Conservation (phyloP, 345 rosid species). For the Schrenkiella parvula region DNA sequence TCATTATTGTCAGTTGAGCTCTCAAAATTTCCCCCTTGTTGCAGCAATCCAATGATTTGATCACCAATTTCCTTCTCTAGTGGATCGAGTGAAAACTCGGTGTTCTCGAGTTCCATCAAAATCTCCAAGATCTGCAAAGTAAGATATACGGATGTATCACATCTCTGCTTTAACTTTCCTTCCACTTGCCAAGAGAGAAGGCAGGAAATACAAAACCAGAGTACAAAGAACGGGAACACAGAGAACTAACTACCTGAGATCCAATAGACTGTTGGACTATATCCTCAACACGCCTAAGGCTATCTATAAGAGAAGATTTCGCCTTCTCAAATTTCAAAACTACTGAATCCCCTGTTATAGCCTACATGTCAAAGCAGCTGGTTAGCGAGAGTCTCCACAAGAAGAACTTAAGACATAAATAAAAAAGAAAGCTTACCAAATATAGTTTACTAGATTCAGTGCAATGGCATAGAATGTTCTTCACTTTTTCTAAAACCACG, state of each 20-base stretch:
- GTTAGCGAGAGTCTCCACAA: not conserved
- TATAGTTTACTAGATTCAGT: constrained; percentile 85
- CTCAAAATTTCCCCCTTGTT: constrained; percentile 81
- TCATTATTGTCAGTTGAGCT: constrained; percentile 58
- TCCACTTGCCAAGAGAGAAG: not conserved
- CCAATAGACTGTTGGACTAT: constrained; percentile 80
- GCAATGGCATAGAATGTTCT: constrained; percentile 75
- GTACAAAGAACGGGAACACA: not conserved
- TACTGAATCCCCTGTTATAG: constrained; percentile 92
- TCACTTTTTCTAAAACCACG: constrained; percentile 78
- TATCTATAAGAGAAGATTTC: constrained; percentile 62
- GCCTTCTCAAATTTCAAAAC: constrained; percentile 83
- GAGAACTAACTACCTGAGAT: constrained; percentile 55
- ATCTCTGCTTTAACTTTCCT: not conserved
- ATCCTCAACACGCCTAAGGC: constrained; percentile 89
- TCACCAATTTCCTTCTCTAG: constrained; percentile 88
- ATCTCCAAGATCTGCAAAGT: constrained; percentile 70
- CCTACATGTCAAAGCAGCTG: constrained; percentile 42
- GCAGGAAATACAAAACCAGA: not conserved
- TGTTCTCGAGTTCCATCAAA: constrained; percentile 59
- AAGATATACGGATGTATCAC: not conserved
- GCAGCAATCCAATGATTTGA: constrained; percentile 72
- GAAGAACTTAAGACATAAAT: not conserved
- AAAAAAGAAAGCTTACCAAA: constrained; percentile 45
- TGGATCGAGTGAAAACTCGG: constrained; percentile 56